Conservation (phyloP, 495 filamentous ascomycete species). For the Penicillium canescens region DNA sequence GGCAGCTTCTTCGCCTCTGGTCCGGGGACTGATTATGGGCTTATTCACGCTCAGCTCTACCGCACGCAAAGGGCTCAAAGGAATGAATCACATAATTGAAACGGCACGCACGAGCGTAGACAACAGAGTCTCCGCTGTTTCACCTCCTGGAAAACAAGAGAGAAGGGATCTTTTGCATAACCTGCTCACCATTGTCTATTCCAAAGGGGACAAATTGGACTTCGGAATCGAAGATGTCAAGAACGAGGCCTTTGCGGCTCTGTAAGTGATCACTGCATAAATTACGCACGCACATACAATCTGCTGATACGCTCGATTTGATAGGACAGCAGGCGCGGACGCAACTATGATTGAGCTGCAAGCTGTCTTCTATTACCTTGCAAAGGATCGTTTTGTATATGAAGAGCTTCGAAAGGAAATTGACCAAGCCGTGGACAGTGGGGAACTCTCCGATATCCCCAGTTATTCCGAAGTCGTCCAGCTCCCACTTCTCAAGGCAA, state of each 20-base stretch:
- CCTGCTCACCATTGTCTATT: background rate
- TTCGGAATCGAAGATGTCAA: slow-evolving; percentile 1
- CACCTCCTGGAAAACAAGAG: background rate
- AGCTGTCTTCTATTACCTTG: background rate
- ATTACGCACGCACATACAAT: background rate
- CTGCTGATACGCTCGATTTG: background rate
- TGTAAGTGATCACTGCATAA: background rate
- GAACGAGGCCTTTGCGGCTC: background rate
- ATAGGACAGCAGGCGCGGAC: background rate
- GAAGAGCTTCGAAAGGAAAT: background rate
- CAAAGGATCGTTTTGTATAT: background rate
- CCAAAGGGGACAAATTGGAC: background rate
- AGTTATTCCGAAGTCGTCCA: background rate
- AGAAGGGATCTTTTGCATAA: slow-evolving; percentile 1
- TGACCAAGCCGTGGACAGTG: background rate
- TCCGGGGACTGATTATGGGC: slow-evolving; percentile 4
- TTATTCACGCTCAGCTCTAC: slow-evolving; percentile 8
- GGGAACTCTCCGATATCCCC: background rate
- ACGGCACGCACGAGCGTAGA: slow-evolving; percentile 4
- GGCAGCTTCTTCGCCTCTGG: slow-evolving; percentile 11
- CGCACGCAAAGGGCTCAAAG: slow-evolving; percentile 12
- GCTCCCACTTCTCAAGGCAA: background rate
- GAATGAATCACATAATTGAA: slow-evolving; percentile 9
- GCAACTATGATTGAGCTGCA: background rate
- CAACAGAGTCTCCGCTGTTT: background rate